Percentiles rank a stretch among this genome's conserved stretches.
Evolutionary conservation across 2,329 filamentous ascomycete genomes (phyloP).

Genomic region (Mariannaea sp.): DNA sequence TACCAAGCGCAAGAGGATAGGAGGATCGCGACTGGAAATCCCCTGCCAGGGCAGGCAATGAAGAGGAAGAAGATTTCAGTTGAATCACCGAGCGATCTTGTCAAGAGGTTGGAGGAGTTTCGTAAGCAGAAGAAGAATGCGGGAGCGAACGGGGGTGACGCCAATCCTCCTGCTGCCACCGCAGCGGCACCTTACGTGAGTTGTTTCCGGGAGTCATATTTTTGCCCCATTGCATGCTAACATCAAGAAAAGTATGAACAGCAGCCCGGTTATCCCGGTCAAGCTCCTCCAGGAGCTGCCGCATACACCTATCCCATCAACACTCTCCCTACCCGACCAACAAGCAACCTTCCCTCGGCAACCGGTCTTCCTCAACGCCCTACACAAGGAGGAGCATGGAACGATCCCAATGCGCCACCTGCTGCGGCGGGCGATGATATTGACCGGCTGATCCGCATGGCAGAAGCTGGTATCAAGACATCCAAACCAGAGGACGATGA

Average conservation of each 20-base stretch:
- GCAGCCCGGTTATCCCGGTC: constrained; percentile 33
- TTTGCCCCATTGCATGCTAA: constrained; percentile 26
- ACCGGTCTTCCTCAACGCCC: constrained; percentile 53
- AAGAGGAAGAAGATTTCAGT: constrained; percentile 76
- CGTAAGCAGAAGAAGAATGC: constrained; percentile 69
- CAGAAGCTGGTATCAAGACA: constrained; percentile 63
- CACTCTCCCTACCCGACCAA: constrained; percentile 53
- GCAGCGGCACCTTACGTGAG: constrained; percentile 64
- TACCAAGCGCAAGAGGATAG: constrained; percentile 85
- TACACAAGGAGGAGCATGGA: constrained; percentile 42
- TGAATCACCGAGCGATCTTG: constrained; percentile 77
- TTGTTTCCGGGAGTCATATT: constrained; percentile 28
- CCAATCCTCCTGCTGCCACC: constrained; percentile 47
- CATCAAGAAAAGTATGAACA: constrained; percentile 39
- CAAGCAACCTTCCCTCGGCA: constrained; percentile 44
- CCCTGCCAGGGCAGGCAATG: constrained; percentile 66
- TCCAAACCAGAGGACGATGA: constrained; percentile 53
- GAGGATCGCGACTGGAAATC: constrained; percentile 82
- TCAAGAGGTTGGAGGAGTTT: constrained; percentile 78
- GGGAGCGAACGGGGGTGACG: constrained; percentile 52
- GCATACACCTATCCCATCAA: constrained; percentile 46
- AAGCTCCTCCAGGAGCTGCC: constrained; percentile 28
- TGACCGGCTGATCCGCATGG: constrained; percentile 67
- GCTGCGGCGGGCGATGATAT: constrained; percentile 60
- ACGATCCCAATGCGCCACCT: constrained; percentile 27